Base-by-base conservation (phyloP, 176 grass and related monocot species). In the Carex pumila region DNA sequence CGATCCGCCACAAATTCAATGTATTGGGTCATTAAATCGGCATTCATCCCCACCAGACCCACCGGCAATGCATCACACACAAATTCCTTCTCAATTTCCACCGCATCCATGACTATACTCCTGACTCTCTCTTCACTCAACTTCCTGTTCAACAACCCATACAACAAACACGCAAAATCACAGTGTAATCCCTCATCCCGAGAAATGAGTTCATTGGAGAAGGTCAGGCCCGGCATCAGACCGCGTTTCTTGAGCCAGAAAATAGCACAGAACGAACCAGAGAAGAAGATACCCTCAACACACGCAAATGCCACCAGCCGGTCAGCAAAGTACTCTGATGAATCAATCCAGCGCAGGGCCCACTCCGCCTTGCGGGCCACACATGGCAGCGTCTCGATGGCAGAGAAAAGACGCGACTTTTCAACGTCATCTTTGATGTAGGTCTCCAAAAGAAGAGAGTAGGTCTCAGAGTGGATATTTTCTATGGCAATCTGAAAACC, bases 391-490 rank as follows among this genome's bases (percentile, higher is more conserved):
- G 92, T 97, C 6, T 92, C 90, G 58, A 97, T 88, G 71, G 94
- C 94, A 69, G 88, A 89, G 85, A 97, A 97, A 9, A 97, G 94
- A 19, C 89, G 94, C 56, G 82, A 71, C 58, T 94, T 94, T 69
- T 94, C 95, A 14, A n/a, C 79, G 18, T 36, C 84, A 25, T 98
- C 91, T 62, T 89, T 91, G 84, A 98, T 89, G 74, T 94, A 98
- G 13, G 92, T 93, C 60, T 98, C 95, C 7, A 98, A 85, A 54
- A 94, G 85, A 10, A 94, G 90, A 3, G 92, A 94, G 76, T 98
- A 98, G 73, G 92, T 98, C 87, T 98, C 95, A 0, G 95, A 98
- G 88, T 98, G 95, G 85, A 98, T 98, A 84, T 95, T 98, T 86
- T 98, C 95, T 62, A 98, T 94, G 79, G 95, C 95, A 54, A 98